Percentiles rank a stretch among this genome's conserved stretches.
These are phyloP conservation scores for Hyaloscypha bicolor DNA, from an alignment of 495 filamentous ascomycete genomes.

Conservation along the genomic window DNA sequence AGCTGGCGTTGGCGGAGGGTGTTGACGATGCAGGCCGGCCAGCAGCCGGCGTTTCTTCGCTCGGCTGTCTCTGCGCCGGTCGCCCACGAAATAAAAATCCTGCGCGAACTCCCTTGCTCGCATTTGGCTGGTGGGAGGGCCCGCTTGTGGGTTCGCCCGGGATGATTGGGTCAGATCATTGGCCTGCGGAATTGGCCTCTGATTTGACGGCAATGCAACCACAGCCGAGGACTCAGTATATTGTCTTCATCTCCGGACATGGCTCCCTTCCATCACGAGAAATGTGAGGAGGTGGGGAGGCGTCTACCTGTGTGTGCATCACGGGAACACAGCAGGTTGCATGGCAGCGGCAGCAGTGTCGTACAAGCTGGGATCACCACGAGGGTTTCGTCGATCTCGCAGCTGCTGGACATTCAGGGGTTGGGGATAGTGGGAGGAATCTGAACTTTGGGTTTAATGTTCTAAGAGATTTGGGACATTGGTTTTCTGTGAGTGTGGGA, in stretches of 20 bases:
- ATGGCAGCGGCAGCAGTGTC: neutral
- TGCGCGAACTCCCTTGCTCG: constrained; percentile 1
- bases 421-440: neutral
- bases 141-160: neutral
- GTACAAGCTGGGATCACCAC: neutral
- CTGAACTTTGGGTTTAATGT: neutral
- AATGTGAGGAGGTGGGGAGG: neutral
- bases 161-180: neutral
- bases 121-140: neutral
- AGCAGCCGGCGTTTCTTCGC: neutral
- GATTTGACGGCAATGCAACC: neutral
- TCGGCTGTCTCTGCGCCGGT: neutral
- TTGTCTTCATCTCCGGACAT: neutral
- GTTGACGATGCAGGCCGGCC: constrained; percentile 7
- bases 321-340: neutral
- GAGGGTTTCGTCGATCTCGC: neutral
- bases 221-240: neutral
- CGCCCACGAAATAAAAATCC: neutral
- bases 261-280: neutral
- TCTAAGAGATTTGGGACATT: neutral
- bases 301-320: neutral
- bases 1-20: neutral
- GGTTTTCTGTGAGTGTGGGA: neutral
- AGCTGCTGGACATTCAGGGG: neutral
- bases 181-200: neutral